Conservation (phyloP, 2,329 filamentous ascomycete species). For the Fusarium bactridioides region DNA sequence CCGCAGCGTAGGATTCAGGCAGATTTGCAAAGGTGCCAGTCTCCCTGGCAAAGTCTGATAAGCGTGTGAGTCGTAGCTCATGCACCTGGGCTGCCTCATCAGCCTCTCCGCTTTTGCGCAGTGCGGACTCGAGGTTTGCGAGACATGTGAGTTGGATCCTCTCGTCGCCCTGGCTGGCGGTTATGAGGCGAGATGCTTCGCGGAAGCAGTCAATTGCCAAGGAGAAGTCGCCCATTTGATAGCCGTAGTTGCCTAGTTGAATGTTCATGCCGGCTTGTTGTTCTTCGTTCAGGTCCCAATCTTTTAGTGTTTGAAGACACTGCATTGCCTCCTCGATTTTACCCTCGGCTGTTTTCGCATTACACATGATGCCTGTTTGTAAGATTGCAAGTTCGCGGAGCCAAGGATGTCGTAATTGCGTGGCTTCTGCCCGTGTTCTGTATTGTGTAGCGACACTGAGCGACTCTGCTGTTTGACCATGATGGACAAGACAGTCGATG, state of each 20-base stretch:
- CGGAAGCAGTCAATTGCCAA: constrained; percentile 43
- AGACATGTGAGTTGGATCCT: constrained; percentile 45
- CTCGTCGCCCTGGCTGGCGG: constrained; percentile 43
- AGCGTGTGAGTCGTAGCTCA: constrained; percentile 41
- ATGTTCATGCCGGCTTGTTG: constrained; percentile 45
- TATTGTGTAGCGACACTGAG: constrained; percentile 43
- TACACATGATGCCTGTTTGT: constrained; percentile 44
- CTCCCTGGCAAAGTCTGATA: constrained; percentile 44
- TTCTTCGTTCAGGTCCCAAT: constrained; percentile 43
- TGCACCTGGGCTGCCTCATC: constrained; percentile 41
- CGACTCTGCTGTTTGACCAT: constrained; percentile 39
- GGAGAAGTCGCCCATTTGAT: constrained; percentile 39
- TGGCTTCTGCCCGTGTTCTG: constrained; percentile 41
- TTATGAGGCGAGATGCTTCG: constrained; percentile 42
- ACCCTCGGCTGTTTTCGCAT: constrained; percentile 42
- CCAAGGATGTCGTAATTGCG: constrained; percentile 43
- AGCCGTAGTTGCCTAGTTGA: constrained; percentile 46
- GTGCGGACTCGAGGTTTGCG: constrained; percentile 45
- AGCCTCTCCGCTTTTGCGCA: constrained; percentile 34
- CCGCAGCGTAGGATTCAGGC: constrained; percentile 24
- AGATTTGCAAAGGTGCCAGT: constrained; percentile 37
- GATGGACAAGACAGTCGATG: constrained; percentile 45
- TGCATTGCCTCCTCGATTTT: constrained; percentile 43
- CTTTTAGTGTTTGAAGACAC: constrained; percentile 41
- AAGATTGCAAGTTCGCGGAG: constrained; percentile 44